Base-by-base conservation (phyloP, 805 yeast genomes). In the Yarrowia divulgata region DNA sequence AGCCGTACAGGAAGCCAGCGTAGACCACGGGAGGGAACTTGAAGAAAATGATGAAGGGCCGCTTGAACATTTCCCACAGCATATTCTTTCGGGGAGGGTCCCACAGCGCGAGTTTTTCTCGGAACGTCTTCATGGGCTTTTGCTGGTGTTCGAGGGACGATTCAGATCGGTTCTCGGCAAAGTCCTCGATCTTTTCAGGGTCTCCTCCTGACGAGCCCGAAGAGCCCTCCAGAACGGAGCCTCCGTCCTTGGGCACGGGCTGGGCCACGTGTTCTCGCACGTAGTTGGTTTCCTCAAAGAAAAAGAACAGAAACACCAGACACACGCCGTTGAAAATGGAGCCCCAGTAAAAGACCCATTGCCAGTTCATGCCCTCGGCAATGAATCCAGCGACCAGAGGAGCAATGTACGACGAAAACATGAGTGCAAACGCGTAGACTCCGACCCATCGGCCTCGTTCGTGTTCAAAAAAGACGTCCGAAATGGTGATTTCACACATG, bases 381-480 rank as follows among this genome's bases (percentile, higher is more conserved):
- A 63, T 63, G 23, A 63, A 63, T 12, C 68, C 68, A 14, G 57
- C 68, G 2, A 63, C 57, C 13, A 63, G 39, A 16, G 68, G 68
- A 37, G 57, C 68, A 48, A 63, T 63, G 57, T 48, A 63, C 12
- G 68, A 63, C 13, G 68, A 48, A 39, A 63, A 63, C 57, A 63
- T 48, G 48, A 92, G 87, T 23, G 91, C 88, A 79, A 90, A 75
- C 71, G 90, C 90, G 79, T 90, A 91, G 14, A 87, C 81, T 0
- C 95, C 90, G 77, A 91, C 82, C 13, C 86, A 87, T 35, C 87
- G 81, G 68, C 93, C 92, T 32, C 91, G 81, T 75, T 90, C 93
- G 77, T 91, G 97, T 72, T 87, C 89, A 78, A 83, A 91, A 75
- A 85, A 91, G 75, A 90, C 84, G 76, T 91, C 97, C 2, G 92